phyloP scores from a whole-genome alignment of 495 filamentous ascomycete species.

The Polyplosphaeria fusca region DNA sequence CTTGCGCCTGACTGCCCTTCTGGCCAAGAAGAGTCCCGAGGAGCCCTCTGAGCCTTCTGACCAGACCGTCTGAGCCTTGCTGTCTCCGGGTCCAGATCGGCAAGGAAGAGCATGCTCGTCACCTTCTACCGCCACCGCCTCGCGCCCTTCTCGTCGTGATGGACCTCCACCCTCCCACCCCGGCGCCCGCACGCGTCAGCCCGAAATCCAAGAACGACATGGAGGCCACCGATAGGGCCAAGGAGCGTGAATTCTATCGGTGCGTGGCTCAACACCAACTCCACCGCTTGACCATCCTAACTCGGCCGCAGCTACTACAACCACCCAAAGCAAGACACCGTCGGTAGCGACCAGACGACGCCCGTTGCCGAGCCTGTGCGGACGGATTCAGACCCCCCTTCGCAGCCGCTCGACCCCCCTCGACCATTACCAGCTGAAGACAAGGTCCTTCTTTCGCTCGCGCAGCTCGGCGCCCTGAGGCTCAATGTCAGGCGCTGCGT shows the following conservation, averaged over 20 bases:
- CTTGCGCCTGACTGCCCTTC: too few relatives aligned
- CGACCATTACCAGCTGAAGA: conserved; percentile 48
- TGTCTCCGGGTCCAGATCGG: too few relatives aligned
- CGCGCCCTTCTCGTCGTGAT: background rate
- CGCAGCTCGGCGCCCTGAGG: conserved; percentile 58
- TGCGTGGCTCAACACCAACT: background rate
- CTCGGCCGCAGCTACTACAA: conserved; percentile 21
- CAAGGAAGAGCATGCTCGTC: background rate
- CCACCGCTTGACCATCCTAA: background rate
- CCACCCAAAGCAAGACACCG: too few relatives aligned
- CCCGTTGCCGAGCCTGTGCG: too few relatives aligned
- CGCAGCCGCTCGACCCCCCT: too few relatives aligned
- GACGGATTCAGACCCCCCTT: too few relatives aligned
- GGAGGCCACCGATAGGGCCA: conserved; percentile 13
- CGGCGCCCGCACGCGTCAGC: background rate
- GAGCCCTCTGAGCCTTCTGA: too few relatives aligned
- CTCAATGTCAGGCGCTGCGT: conserved; percentile 53
- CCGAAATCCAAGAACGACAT: background rate
- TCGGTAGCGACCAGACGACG: too few relatives aligned
- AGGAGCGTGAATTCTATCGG: conserved; percentile 33
- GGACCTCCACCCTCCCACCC: background rate
- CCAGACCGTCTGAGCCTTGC: too few relatives aligned
- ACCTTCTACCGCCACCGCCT: background rate
- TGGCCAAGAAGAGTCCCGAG: too few relatives aligned
- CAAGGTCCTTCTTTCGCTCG: conserved; percentile 60